Conservation (phyloP, 2,329 filamentous ascomycete genomes). For the Aquanectria penicillioides region DNA sequence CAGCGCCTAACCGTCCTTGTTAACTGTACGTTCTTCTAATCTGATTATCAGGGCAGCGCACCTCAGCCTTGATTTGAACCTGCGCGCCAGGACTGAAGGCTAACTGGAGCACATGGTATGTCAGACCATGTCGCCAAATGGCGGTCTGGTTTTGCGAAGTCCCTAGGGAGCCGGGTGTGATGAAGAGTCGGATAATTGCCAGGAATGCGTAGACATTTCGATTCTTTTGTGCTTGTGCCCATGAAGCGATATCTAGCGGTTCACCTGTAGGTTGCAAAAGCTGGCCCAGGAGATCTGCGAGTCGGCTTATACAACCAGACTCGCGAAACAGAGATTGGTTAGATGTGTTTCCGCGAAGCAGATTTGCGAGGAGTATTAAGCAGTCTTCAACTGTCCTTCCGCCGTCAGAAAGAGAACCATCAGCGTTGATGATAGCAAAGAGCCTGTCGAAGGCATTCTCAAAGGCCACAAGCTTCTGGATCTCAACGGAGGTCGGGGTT, state of each 20-base stretch:
- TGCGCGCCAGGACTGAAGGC: conserved; percentile 81
- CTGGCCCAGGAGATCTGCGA: conserved; percentile 75
- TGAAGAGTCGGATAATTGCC: conserved; percentile 85
- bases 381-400: conserved; percentile 93
- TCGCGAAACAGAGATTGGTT: conserved; percentile 96
- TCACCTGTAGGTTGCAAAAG: conserved; percentile 63
- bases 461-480: conserved; percentile 96
- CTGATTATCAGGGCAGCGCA: conserved; percentile 44
- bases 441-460: conserved; percentile 91
- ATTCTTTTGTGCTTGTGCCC: conserved; percentile 81
- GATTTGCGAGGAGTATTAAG: conserved; percentile 87
- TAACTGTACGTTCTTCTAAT: conserved; percentile 14
- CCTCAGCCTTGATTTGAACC: conserved; percentile 83
- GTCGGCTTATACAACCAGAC: conserved; percentile 80
- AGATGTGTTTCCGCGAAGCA: conserved; percentile 85
- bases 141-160: conserved; percentile 85
- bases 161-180: conserved; percentile 81
- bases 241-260: conserved; percentile 71
- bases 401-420: conserved; percentile 84
- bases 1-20: conserved; percentile 68
- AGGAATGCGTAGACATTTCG: conserved; percentile 93
- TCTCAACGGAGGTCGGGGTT: conserved; percentile 84
- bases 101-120: conserved; percentile 82
- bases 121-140: conserved; percentile 84
- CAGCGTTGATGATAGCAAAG: conserved; percentile 82